Evolutionary conservation across 2,329 filamentous ascomycete species (phyloP), one percentile per base, ranked within the genome.

Genomic region (Colletotrichum lupini): DNA sequence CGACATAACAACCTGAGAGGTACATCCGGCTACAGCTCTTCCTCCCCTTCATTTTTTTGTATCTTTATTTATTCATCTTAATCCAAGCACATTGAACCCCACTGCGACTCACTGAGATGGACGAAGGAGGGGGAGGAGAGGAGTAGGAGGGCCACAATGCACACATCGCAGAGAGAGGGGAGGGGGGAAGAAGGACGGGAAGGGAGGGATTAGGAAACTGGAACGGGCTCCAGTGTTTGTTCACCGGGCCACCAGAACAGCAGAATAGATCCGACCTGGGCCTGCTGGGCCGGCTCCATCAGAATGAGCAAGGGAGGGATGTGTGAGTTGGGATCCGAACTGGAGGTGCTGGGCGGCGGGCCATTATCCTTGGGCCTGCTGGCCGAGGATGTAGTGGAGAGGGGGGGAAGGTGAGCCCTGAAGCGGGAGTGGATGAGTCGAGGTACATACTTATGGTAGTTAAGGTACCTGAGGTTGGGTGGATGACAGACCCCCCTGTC

Each of bases 261-360:
- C 55, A 55, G 12, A 62, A 53, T n/a, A 64, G 16, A 59, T 53
- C 70, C 53, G 66, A 49, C 65, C 64, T 53, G 58, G 35, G 35
- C 35, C 35, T 37, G 5, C 35, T 37, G 35, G 35, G 62, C 42
- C 49, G 35, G 57, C 35, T 32, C 65, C 69, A 72, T 35, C 8
- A 69, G 66, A 64, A 69, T 73, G 70, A 60, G 70, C 70, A 69
- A 73, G 70, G 70, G 70, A 69, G 46, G 58, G 68, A 59, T 49
- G 53, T 58, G 49, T 28, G 64, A 67, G 64, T 16, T 52, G 8
- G 26, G 5, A 19, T 19, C 7, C 16, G 42, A 46, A 46, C 42
- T 46, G 16, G 42, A 28, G 22, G 24, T n/a, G 24, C n/a, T 37
- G 37, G 61, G 32, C 26, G 46, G 24, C 28, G 57, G 35, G 14